Conservation (phyloP, 169 alveolate genomes). For the Nephromyces sp. region DNA sequence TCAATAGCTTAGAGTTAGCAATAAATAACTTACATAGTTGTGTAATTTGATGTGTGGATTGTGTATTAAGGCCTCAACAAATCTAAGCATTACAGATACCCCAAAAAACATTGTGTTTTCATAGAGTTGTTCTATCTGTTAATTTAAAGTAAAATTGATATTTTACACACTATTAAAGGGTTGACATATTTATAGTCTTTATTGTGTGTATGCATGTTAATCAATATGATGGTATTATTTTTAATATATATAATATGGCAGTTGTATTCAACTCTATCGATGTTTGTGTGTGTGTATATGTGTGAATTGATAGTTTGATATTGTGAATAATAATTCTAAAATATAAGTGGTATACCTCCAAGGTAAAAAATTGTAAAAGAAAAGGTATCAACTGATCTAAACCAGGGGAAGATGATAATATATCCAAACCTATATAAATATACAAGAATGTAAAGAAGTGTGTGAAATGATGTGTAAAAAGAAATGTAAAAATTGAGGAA, state of each 20-base stretch:
- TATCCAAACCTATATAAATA: neutral
- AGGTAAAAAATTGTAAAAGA: neutral
- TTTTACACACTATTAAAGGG: no score
- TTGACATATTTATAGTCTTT: no score
- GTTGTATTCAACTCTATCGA: no score
- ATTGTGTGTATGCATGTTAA: no score
- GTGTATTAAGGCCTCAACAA: neutral
- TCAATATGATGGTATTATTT: no score
- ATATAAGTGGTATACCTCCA: neutral
- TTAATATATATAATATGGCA: no score
- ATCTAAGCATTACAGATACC: neutral
- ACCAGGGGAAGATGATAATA: neutral
- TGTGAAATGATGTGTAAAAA: neutral
- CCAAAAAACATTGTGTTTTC: no score
- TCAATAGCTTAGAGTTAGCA: no score
- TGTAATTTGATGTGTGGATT: neutral
- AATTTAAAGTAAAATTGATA: no score
- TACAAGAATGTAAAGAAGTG: neutral
- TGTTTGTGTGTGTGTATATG: no score
- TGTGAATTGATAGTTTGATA: no score
- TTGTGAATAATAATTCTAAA: neutral
- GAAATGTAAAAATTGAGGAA: neutral
- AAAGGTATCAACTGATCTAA: neutral
- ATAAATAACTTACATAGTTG: neutral
- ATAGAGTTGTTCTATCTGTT: no score